These are phyloP conservation scores for Fereydounia khargensis DNA, from an alignment of 1,284 basidiomycete species.

Conservation along the genomic window DNA sequence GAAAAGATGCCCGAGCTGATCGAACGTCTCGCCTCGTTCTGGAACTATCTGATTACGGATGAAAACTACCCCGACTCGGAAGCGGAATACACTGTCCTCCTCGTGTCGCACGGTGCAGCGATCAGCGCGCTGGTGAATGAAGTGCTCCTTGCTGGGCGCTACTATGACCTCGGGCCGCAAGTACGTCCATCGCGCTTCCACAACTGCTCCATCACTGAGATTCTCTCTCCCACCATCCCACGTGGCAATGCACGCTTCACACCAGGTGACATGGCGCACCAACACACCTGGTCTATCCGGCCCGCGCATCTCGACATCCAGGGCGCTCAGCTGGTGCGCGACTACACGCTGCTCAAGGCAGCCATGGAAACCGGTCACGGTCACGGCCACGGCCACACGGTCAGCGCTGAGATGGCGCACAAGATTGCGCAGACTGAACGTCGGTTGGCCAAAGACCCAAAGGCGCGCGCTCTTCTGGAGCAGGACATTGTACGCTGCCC, in stretches of 20 bases:
- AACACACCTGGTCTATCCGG: constrained; percentile 18
- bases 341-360: too few relatives aligned
- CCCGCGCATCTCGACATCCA: constrained; percentile 25
- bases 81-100: constrained; percentile 26
- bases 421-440: neutral
- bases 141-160: constrained; percentile 33
- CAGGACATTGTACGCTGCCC: constrained; percentile 17
- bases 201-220: constrained; percentile 54
- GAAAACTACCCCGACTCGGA: neutral
- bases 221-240: constrained; percentile 18
- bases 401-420: too few relatives aligned
- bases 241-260: neutral
- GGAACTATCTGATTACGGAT: constrained; percentile 35
- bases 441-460: neutral
- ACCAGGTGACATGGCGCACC: constrained; percentile 7
- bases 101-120: constrained; percentile 51
- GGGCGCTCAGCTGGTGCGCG: constrained; percentile 20
- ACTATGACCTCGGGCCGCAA: constrained; percentile 11
- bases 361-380: too few relatives aligned
- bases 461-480: constrained; percentile 1
- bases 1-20: constrained; percentile 32
- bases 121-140: constrained; percentile 43
- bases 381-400: too few relatives aligned
- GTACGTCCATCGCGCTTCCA: constrained; percentile 39
- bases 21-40: constrained; percentile 35